phyloP scores from a whole-genome alignment of 768 basidiomycete genomes.

The Hemileccinum rubropunctum region DNA sequence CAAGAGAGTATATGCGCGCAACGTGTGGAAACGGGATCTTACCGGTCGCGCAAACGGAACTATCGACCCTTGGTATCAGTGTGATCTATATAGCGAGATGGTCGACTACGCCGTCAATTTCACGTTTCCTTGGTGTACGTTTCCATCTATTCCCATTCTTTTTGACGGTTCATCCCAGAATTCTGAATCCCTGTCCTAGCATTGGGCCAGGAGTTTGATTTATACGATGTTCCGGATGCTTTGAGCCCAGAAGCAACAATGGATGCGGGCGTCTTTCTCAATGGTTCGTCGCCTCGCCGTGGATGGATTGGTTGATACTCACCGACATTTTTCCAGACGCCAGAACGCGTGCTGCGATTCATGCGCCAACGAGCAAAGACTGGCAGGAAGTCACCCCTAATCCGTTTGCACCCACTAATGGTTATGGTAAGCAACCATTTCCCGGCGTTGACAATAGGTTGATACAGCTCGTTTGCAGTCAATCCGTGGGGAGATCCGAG shows the following conservation, averaged over 20 bases:
- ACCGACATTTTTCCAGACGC: conserved; percentile 36
- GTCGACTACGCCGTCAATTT: conserved; percentile 68
- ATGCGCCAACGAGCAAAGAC: conserved; percentile 62
- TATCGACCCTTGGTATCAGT: conserved; percentile 59
- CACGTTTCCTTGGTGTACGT: conserved; percentile 55
- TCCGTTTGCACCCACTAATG: conserved; percentile 15
- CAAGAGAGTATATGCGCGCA: conserved; percentile 19
- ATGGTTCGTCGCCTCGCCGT: conserved; percentile 41
- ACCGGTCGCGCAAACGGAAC: conserved; percentile 49
- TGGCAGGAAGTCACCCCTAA: conserved; percentile 31
- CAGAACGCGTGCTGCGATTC: conserved; percentile 52
- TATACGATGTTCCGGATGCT: conserved; percentile 47
- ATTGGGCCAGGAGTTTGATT: conserved; percentile 28
- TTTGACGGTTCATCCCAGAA: no score
- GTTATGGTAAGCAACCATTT: conserved; percentile 8
- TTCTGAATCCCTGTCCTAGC: background rate
- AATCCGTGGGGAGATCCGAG: conserved; percentile 26
- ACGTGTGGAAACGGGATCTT: conserved; percentile 44
- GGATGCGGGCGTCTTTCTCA: conserved; percentile 55
- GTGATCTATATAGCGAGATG: conserved; percentile 56
- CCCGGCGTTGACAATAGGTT: background rate
- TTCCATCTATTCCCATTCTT: background rate
- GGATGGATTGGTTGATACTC: conserved; percentile 45
- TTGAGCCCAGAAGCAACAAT: conserved; percentile 42
- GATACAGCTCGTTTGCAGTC: conserved; percentile 2